Conservation (phyloP, 306 rosid species). For the Pyrus pyrifolia region DNA sequence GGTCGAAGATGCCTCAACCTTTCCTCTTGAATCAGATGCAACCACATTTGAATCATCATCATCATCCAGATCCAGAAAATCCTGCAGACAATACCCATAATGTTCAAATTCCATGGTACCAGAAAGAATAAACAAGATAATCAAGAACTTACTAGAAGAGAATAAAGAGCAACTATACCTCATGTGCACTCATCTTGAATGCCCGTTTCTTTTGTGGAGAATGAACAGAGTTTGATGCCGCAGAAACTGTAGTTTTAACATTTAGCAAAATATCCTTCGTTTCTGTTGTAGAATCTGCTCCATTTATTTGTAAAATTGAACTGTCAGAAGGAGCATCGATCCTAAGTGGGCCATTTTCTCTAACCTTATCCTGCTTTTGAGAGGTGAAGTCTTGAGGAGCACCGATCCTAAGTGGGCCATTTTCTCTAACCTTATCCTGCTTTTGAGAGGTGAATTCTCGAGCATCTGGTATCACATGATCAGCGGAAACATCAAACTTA, state of each 20-base stretch:
- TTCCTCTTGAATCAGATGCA: not conserved
- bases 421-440: slow-evolving; percentile 41
- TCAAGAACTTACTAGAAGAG: not conserved
- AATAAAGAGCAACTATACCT: slow-evolving; percentile 47
- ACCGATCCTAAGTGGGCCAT: slow-evolving; percentile 31
- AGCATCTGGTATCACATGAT: slow-evolving; percentile 21
- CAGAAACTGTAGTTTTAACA: slow-evolving; percentile 28
- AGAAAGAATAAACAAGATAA: not conserved
- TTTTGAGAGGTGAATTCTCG: slow-evolving; percentile 28
- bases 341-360: slow-evolving; percentile 36
- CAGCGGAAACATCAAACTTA: slow-evolving; percentile 18
- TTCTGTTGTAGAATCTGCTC: slow-evolving; percentile 18
- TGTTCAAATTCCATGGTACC: not conserved
- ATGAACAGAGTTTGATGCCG: slow-evolving; percentile 21
- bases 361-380: slow-evolving; percentile 34
- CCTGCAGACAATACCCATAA: slow-evolving; percentile 29
- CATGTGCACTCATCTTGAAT: slow-evolving; percentile 82
- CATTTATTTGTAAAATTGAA: slow-evolving; percentile 20
- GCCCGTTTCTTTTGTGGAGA: slow-evolving; percentile 51
- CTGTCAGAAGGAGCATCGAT: slow-evolving; percentile 28
- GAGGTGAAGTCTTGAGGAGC: slow-evolving; percentile 32
- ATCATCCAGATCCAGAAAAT: slow-evolving; percentile 72
- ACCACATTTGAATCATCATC: slow-evolving; percentile 17
- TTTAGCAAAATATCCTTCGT: slow-evolving; percentile 23
- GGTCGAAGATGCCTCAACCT: slow-evolving; percentile 15